A percentile compares a stretch with the other conserved stretches of the same genome.
Conservation (phyloP, 2,329 filamentous ascomycete genomes). For the Teratosphaeria epicoccoides region DNA sequence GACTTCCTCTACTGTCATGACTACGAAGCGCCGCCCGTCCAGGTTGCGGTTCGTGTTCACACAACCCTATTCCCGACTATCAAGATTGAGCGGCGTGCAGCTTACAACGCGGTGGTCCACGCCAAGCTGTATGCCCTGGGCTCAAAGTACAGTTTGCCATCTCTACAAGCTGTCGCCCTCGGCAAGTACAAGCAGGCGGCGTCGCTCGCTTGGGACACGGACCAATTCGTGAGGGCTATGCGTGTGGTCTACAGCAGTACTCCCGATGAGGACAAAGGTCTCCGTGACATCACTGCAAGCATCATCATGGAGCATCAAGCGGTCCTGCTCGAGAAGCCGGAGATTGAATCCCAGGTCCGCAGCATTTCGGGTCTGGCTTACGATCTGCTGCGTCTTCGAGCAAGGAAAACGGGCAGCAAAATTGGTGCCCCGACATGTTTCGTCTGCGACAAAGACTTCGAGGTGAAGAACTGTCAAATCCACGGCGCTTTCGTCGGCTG, state of each 20-base stretch:
- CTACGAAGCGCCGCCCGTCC: conserved; percentile 4
- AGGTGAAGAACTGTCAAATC: not conserved
- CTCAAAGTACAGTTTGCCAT: conserved; percentile 15
- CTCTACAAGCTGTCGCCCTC: conserved; percentile 15
- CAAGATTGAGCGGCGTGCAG: too few species aligned
- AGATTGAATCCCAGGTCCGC: conserved; percentile 19
- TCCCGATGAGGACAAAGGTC: conserved; percentile 19
- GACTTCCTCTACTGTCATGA: conserved; percentile 20
- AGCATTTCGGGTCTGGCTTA: conserved; percentile 22
- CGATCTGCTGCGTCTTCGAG: conserved; percentile 11
- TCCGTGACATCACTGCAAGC: conserved; percentile 22
- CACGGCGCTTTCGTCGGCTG: not conserved
- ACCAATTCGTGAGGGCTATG: conserved; percentile 22
- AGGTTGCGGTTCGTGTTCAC: too few species aligned
- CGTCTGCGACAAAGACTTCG: not conserved
- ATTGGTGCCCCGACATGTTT: not conserved
- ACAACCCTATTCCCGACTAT: too few species aligned
- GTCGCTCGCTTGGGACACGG: conserved; percentile 16
- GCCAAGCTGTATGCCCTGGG: conserved; percentile 18
- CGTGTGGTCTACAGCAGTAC: conserved; percentile 20
- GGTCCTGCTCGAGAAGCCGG: conserved; percentile 14
- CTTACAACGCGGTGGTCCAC: conserved; percentile 14
- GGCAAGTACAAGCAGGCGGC: conserved; percentile 19
- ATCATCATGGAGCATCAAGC: conserved; percentile 16
- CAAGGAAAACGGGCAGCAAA: not conserved